Conservation (phyloP, 1,284 basidiomycete species). For the Marasmius tenuissimus region DNA sequence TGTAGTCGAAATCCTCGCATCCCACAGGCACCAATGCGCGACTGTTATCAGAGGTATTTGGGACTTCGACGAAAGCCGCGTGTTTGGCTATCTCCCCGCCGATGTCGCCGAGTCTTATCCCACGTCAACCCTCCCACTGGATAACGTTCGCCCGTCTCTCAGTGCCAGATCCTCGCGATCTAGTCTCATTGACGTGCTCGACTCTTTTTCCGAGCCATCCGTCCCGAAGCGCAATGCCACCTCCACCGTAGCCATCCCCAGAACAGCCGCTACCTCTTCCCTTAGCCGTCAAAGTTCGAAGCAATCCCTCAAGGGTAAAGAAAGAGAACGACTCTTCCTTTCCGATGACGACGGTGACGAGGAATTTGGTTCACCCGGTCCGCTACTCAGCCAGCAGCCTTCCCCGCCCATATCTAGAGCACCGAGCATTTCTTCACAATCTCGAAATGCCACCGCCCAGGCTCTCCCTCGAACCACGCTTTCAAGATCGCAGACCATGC, state of each 20-base stretch:
- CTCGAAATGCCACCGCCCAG: not conserved
- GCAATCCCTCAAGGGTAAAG: not conserved
- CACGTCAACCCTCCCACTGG: too few species aligned
- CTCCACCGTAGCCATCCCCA: not conserved
- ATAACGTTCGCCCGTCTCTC: too few species aligned
- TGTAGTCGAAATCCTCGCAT: too few species aligned
- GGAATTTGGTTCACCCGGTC: not conserved
- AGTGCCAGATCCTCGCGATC: too few species aligned
- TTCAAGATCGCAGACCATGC: conserved; percentile 11
- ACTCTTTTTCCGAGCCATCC: not conserved
- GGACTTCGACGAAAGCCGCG: too few species aligned
- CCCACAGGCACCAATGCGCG: too few species aligned
- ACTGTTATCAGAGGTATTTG: too few species aligned
- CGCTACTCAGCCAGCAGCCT: not conserved
- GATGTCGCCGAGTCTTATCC: too few species aligned
- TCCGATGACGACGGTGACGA: not conserved
- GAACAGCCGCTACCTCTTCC: not conserved
- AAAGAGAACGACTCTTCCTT: not conserved
- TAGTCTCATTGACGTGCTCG: too few species aligned
- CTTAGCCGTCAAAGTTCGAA: not conserved
- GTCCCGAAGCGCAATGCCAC: not conserved
- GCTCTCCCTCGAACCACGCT: not conserved
- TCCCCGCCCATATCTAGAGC: not conserved
- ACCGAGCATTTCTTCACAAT: not conserved
- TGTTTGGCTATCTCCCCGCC: too few species aligned